Percentiles rank a stretch among this genome's conserved stretches.
Conservation (phyloP, 2,329 filamentous ascomycete genomes). For the Fusarium sp. region DNA sequence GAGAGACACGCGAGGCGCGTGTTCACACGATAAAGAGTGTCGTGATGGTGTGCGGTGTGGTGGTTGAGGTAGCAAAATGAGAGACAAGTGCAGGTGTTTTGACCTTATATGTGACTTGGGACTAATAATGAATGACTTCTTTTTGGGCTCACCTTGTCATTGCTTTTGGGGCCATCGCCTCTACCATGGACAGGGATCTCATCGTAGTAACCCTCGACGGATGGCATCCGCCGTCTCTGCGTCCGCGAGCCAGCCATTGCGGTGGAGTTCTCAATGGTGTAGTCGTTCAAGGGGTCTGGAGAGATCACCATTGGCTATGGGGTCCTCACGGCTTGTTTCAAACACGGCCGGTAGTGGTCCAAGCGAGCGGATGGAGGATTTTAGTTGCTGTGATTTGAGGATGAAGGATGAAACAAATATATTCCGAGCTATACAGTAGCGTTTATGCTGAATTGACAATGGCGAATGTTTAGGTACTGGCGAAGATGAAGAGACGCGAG, state of each 20-base stretch:
- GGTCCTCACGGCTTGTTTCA: conserved; percentile 32
- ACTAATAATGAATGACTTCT: conserved; percentile 7
- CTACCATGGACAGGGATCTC: conserved; percentile 35
- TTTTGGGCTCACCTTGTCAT: conserved; percentile 25
- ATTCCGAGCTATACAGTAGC: not conserved
- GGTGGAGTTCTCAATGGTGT: conserved; percentile 39
- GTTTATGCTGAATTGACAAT: not conserved
- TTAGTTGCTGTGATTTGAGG: not conserved
- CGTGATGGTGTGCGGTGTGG: conserved; percentile 25
- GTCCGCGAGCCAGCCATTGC: conserved; percentile 27
- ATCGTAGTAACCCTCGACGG: conserved; percentile 25
- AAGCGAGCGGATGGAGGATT: conserved; percentile 4
- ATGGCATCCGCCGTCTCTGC: conserved; percentile 30
- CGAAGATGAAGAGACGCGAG: not conserved
- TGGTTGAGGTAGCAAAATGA: conserved; percentile 15
- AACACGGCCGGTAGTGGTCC: conserved; percentile 23
- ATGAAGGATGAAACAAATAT: conserved; percentile 19
- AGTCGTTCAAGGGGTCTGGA: conserved; percentile 11
- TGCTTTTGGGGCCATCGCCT: not conserved
- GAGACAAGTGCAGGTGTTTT: conserved; percentile 16
- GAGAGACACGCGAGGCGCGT: conserved; percentile 42
- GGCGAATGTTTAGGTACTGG: not conserved
- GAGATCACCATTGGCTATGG: conserved; percentile 38
- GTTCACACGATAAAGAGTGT: conserved; percentile 44
- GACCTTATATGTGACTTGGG: conserved; percentile 18